phyloP scores from a whole-genome alignment of 1,139 yeast genomes.

The Blastobotrys buckinghamii region DNA sequence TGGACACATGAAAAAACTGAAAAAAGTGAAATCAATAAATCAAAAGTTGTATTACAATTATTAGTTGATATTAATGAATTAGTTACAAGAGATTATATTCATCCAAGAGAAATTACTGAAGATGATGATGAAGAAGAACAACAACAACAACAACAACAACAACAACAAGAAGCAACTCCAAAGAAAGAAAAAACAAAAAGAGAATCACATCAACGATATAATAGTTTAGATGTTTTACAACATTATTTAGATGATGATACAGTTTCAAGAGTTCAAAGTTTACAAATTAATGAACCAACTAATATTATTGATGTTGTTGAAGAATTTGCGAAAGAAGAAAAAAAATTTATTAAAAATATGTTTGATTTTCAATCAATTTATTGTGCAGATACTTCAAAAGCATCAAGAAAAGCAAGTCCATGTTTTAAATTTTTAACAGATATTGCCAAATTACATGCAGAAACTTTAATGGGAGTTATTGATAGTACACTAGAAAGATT shows the following conservation, averaged over 20 bases:
- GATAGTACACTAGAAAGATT: slow-evolving; percentile 18
- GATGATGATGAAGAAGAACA: slow-evolving; percentile 2
- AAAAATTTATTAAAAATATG: slow-evolving; percentile 19
- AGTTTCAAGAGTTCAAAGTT: not conserved
- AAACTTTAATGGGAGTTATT: slow-evolving; percentile 18
- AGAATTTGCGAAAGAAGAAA: slow-evolving; percentile 22
- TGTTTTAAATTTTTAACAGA: slow-evolving; percentile 23
- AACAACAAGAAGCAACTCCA: not conserved
- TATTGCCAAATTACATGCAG: slow-evolving; percentile 23
- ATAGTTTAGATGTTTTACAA: slow-evolving; percentile 21
- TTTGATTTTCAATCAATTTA: slow-evolving; percentile 23
- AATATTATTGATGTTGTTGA: slow-evolving; percentile 11
- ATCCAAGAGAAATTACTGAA: slow-evolving; percentile 2
- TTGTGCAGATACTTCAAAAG: slow-evolving; percentile 11
- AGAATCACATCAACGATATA: slow-evolving; percentile 13
- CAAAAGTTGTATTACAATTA: slow-evolving; percentile 21
- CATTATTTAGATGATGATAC: slow-evolving; percentile 17
- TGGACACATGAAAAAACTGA: slow-evolving; percentile 23
- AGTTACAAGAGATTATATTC: slow-evolving; percentile 7
- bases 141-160: not conserved
- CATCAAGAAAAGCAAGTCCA: slow-evolving; percentile 16
- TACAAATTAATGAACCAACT: slow-evolving; percentile 2
- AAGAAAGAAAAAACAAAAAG: not conserved
- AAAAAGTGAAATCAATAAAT: slow-evolving; percentile 19
- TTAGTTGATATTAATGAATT: slow-evolving; percentile 25